Evolutionary conservation across 495 filamentous ascomycete genomes (phyloP), one percentile per base, ranked within the genome.

Genomic region (Xanthoparmelia taractica): DNA sequence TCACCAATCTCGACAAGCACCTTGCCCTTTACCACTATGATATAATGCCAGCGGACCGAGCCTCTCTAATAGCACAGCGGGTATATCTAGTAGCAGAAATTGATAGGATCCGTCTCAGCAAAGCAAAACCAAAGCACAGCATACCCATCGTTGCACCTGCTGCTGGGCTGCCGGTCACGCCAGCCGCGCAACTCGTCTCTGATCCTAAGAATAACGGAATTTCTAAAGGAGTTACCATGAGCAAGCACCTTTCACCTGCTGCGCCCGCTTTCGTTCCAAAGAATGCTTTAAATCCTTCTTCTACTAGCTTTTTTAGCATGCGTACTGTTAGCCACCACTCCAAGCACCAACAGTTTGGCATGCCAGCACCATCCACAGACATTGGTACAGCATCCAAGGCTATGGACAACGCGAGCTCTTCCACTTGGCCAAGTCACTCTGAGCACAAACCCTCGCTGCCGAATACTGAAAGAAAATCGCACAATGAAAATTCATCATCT

Each of bases 1-100:
- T 79, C 5, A 68, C 68, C 1, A 71, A 66, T 18, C 64, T 79
- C 17, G 75, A 79, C 50, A 71, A 73, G 58, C 69, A 78, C 43
- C 74, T 74, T 63, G 76, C 76, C 12, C 60, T 79, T 31, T 70
- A 76, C 59, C 68, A 69, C 12, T 75, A 75, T 66, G 69, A 76
- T 37, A 67, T 79, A 33, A 70, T 70, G 15, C 63, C 70, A 18
- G 56, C 67, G 15, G 69, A 71, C 4, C 75, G 76, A 61, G 66
- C 70, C 12, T 58, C 68, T 34, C 58, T 77, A 17, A 72, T 77
- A 52, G 71, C 73, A 18, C 73, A 75, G 58, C 71, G 76, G 17
- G 73, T 66, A 57, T 64, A 64, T 55, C 65, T 79, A 37, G 74
- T 78, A 0, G 68, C 73, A 56, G 72, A 77, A 45, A 56, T 77